Evolutionary conservation across 371 early-diverging fungal genomes (phyloP).

Genomic region (Apophysomyces trapeziformis): DNA sequence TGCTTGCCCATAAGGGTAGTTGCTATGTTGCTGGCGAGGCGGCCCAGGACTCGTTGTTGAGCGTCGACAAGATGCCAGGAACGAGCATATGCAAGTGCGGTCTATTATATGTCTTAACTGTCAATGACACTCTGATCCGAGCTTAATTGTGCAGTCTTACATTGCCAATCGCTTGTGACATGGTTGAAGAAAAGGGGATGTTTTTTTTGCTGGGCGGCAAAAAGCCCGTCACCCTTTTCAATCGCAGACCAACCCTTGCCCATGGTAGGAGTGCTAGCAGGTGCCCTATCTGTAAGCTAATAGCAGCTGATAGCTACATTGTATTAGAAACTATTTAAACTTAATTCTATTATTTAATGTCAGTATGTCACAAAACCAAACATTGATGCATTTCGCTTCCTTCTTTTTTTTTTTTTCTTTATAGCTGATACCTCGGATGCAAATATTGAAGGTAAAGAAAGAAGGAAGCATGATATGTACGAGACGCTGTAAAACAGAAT

Average conservation of each 20-base stretch:
- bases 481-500: too few species aligned
- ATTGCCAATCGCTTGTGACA: slow-evolving; percentile 74
- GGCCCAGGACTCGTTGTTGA: slow-evolving; percentile 86
- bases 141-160: slow-evolving; percentile 34
- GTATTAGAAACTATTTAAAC: too few species aligned
- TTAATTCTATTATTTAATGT: too few species aligned
- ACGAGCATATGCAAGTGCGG: slow-evolving; percentile 90
- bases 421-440: background rate
- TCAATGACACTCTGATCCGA: background rate
- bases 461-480: too few species aligned
- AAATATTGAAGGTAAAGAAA: too few species aligned
- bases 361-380: background rate
- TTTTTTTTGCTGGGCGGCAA: background rate
- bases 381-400: background rate
- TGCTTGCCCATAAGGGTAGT: slow-evolving; percentile 97
- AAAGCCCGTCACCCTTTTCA: background rate
- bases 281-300: too few species aligned
- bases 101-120: slow-evolving; percentile 49
- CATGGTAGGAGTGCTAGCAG: too few species aligned
- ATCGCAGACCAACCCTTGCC: background rate
- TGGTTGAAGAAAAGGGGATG: slow-evolving; percentile 17
- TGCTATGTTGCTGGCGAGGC: slow-evolving; percentile 86
- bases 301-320: too few species aligned
- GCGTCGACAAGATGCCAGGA: slow-evolving; percentile 98
- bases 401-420: background rate